Conservation (phyloP, 345 rosid species). For the Triadica sebifera region DNA sequence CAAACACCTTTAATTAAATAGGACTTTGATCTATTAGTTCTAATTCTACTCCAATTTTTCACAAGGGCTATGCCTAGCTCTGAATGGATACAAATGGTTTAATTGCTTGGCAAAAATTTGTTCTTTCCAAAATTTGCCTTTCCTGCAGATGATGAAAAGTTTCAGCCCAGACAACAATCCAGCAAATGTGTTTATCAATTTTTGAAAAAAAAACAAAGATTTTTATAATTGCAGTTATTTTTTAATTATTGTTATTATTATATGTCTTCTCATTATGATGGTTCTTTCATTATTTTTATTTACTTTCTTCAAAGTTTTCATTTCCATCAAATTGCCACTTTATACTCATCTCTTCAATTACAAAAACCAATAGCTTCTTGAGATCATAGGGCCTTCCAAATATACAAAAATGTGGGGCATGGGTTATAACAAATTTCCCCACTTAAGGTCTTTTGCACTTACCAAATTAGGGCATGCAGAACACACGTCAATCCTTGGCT, state of each 20-base stretch:
- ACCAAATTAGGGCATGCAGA: not conserved
- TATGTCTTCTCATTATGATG: not conserved
- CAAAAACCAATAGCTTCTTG: no score
- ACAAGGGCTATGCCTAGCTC: constrained; percentile 87
- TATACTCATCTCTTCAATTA: not conserved
- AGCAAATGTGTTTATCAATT: no score
- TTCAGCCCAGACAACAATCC: constrained; percentile 98
- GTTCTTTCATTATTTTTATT: not conserved
- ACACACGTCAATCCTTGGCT: not conserved
- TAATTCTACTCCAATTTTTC: constrained; percentile 16
- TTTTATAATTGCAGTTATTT: not conserved
- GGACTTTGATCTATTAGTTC: not conserved
- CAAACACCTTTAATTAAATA: not conserved
- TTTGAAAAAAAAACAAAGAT: not conserved
- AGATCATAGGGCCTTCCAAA: no score
- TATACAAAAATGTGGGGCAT: not conserved
- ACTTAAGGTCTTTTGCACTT: not conserved
- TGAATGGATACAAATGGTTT: constrained; percentile 88
- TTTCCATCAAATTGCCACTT: constrained; percentile 5
- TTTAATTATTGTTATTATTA: not conserved
- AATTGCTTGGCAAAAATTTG: constrained; percentile 65
- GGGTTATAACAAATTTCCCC: not conserved
- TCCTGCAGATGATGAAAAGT: constrained; percentile 66
- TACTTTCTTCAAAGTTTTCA: constrained; percentile 3
- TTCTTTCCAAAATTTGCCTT: constrained; percentile 61